Evolutionary conservation across 768 basidiomycete species (phyloP), one percentile per base, ranked within the genome.

Genomic region (Lyophyllum atratum): DNA sequence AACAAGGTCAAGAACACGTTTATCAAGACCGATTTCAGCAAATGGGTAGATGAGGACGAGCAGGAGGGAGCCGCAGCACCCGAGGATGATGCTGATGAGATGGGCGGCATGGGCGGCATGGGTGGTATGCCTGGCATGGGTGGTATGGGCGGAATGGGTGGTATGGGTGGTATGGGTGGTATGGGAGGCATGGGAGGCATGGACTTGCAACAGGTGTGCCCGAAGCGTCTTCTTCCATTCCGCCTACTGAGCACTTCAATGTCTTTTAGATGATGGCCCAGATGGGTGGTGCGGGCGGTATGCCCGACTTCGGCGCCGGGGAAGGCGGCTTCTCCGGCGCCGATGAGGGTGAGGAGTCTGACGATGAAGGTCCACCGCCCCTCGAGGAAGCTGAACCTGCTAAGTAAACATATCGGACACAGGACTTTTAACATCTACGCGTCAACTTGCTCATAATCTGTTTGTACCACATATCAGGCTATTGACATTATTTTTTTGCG

Each of bases 41-140:
- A 92, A 77, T 98, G 95, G 95, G 89, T 90, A 40, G 95, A 98
- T 67, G 95, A 98, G 76, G 96, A 98, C 69, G 95, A 98, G 70
- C 96, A 98, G 75, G 90, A 92, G 39, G 89, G 80, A 49, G 81
- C 74, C 22, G 63, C 71, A 1, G 67, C 60, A 9, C 56, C 76
- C n/a, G 69, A 73, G 2, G 80, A 78, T 10, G 84, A 86, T 2
- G 76, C 74, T 15, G 74, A 77, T 54, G 77, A 76, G 51, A 76
- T 80, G 68, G 72, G 74, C 43, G 82, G 79, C 0, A 75, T 82
- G 74, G 76, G 77, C 42, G 83, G 80, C 0, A 82, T 85, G 80
- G 78, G 76, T 3, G 85, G 84, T 1, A 84, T 84, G 77, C 39
- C 39, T n/a, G 72, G 64, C 63, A n/a, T n/a, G n/a, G n/a, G 31